A percentile compares a stretch with the other conserved stretches of the same genome.
These are phyloP conservation scores for Lasiosphaeriaceae sp. DNA, from an alignment of 495 filamentous ascomycete species.

Conservation along the genomic window DNA sequence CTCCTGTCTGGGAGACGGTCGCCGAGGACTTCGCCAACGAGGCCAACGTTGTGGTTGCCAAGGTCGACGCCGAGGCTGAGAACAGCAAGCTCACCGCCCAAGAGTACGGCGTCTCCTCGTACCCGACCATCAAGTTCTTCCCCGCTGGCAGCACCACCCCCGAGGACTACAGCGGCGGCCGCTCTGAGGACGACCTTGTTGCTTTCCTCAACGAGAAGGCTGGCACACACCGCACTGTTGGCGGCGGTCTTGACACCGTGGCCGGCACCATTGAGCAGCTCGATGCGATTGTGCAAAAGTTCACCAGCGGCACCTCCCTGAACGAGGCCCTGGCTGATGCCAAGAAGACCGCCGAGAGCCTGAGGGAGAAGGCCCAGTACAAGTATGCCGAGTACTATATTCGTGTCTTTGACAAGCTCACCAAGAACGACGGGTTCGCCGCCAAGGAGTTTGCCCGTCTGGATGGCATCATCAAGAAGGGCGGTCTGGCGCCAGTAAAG, in stretches of 20 bases:
- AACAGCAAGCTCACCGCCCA: constrained; percentile 73
- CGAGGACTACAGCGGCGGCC: constrained; percentile 70
- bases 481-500: constrained; percentile 80
- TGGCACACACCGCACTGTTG: constrained; percentile 78
- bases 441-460: constrained; percentile 82
- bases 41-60: constrained; percentile 75
- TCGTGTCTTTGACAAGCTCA: constrained; percentile 81
- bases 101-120: constrained; percentile 75
- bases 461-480: constrained; percentile 76
- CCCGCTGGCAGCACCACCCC: constrained; percentile 76
- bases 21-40: constrained; percentile 80
- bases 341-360: constrained; percentile 60
- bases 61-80: constrained; percentile 88
- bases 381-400: constrained; percentile 94
- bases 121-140: constrained; percentile 98
- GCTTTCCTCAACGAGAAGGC: constrained; percentile 84
- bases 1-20: constrained; percentile 84
- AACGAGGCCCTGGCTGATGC: constrained; percentile 59
- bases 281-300: constrained; percentile 67
- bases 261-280: constrained; percentile 80
- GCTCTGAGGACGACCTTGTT: constrained; percentile 72
- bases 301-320: constrained; percentile 54
- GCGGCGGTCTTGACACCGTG: constrained; percentile 72
- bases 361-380: constrained; percentile 56
- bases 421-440: constrained; percentile 69